Percentiles rank a stretch among this genome's conserved stretches.
Evolutionary conservation across 208 protist species (phyloP).

Genomic region (Crithidia acanthocephali): DNA sequence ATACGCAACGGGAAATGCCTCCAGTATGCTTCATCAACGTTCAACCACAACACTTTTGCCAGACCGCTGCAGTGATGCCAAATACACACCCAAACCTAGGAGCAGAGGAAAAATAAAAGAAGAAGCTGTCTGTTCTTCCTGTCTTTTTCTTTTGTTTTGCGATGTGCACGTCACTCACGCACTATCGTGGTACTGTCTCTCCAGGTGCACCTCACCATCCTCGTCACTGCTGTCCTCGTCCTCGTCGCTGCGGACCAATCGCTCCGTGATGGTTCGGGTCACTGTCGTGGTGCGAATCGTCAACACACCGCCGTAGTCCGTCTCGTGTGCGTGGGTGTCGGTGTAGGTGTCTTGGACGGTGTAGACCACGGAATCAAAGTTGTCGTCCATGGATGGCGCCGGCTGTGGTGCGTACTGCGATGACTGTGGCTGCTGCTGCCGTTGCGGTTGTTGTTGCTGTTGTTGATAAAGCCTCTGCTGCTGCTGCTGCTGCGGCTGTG

Average conservation of each 20-base stretch:
- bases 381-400: background rate
- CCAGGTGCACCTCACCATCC: conserved; percentile 22
- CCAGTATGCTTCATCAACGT: too few species aligned
- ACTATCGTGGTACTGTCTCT: background rate
- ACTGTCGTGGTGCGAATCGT: conserved; percentile 72
- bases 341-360: conserved; percentile 54
- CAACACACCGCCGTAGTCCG: conserved; percentile 60
- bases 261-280: conserved; percentile 73
- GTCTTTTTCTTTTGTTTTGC: too few species aligned
- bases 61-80: too few species aligned
- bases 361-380: conserved; percentile 33
- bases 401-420: background rate
- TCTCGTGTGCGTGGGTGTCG: conserved; percentile 50
- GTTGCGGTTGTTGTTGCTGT: background rate
- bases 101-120: too few species aligned
- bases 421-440: background rate
- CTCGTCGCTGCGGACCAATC: conserved; percentile 56
- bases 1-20: too few species aligned
- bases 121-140: too few species aligned
- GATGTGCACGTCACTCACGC: background rate
- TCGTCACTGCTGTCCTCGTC: conserved; percentile 52
- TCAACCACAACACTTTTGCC: too few species aligned
- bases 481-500: background rate
- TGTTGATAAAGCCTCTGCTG: background rate
- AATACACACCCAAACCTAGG: too few species aligned